Evolutionary conservation across 2,329 filamentous ascomycete genomes (phyloP).

Genomic region (Macroventuria anomochaeta): DNA sequence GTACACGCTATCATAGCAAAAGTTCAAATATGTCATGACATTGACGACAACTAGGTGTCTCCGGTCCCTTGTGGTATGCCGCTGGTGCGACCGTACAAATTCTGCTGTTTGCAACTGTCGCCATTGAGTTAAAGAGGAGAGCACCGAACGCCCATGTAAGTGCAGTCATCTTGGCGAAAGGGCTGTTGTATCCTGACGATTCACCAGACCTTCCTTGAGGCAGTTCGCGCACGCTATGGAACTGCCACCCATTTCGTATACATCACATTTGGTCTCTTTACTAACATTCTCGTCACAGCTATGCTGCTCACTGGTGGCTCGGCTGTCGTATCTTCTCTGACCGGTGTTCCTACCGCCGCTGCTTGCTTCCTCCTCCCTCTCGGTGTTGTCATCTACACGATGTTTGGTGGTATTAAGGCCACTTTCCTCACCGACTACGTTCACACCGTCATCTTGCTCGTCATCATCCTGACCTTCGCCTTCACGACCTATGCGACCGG

Average conservation of each 20-base stretch:
- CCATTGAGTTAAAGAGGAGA: conserved; percentile 44
- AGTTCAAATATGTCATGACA: background rate
- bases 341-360: conserved; percentile 76
- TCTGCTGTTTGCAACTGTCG: conserved; percentile 38
- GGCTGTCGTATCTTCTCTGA: conserved; percentile 61
- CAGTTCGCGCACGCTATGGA: conserved; percentile 84
- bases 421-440: conserved; percentile 78
- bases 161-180: background rate
- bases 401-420: conserved; percentile 74
- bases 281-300: conserved; percentile 83
- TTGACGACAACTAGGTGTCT: conserved; percentile 26
- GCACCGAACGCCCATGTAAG: conserved; percentile 42
- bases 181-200: conserved; percentile 1
- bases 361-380: conserved; percentile 84
- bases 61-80: conserved; percentile 44
- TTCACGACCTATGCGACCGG: conserved; percentile 82
- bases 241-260: conserved; percentile 75
- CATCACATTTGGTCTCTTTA: conserved; percentile 80
- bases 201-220: conserved; percentile 79
- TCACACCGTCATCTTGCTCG: conserved; percentile 81
- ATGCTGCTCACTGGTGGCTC: conserved; percentile 88
- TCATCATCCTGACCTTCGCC: conserved; percentile 85
- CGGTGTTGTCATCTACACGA: conserved; percentile 81
- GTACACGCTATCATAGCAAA: conserved; percentile 10
- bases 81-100: conserved; percentile 45